Conservation (phyloP, 305 asterid genomes). For the Rubia balearica region DNA sequence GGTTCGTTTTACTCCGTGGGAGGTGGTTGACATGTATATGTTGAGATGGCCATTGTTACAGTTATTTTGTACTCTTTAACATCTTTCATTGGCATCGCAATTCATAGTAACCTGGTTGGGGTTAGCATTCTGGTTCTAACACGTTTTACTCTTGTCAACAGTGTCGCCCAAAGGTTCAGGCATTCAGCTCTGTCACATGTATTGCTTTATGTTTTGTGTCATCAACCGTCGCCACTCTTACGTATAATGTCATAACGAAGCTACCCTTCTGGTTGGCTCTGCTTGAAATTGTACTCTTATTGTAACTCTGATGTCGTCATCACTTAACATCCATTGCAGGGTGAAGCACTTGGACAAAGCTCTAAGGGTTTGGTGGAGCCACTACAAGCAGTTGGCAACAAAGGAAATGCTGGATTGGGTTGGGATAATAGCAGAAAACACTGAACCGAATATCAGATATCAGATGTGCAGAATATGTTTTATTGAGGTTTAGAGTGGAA, state of each 20-base stretch:
- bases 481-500: not conserved
- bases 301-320: not conserved
- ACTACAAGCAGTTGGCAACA: constrained; percentile 65
- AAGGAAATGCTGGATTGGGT: constrained; percentile 88
- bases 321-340: constrained; percentile 33
- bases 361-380: constrained; percentile 73
- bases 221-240: too few relatives aligned
- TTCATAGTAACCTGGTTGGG: too few relatives aligned
- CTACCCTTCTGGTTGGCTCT: not conserved
- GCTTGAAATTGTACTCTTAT: not conserved
- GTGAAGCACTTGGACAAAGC: constrained; percentile 67
- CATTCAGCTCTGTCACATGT: too few relatives aligned
- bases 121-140: too few relatives aligned
- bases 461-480: not conserved
- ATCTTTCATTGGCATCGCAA: too few relatives aligned
- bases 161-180: too few relatives aligned
- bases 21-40: too few relatives aligned
- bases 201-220: too few relatives aligned
- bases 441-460: not conserved
- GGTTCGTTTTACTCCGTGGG: too few relatives aligned
- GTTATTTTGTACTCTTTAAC: too few relatives aligned
- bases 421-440: constrained; percentile 56
- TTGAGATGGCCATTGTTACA: too few relatives aligned
- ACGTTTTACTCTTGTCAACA: too few relatives aligned
- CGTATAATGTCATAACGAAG: not conserved